Base-by-base conservation (phyloP, 2,329 filamentous ascomycete species). In the Pseudomassariella vexata region DNA sequence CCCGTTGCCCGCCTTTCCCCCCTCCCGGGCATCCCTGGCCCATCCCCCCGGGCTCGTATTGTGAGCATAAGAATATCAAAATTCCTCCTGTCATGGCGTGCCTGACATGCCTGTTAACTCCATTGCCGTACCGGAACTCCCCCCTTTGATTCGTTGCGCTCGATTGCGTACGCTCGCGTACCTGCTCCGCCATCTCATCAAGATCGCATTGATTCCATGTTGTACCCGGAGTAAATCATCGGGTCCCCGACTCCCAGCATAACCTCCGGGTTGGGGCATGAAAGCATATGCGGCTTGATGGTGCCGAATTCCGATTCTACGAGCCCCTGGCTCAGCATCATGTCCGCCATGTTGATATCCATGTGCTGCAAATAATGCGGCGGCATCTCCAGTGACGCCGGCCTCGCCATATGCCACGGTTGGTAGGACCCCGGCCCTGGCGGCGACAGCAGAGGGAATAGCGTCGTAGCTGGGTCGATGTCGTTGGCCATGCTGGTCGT, bases 241-340 rank as follows among this genome's bases (percentile, higher is more conserved):
- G 73, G 71, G 39, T 77, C 73, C 12, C 63, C 66, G 47, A 73
- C 65, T 12, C 71, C 68, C 49, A 76, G 60, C 70, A 76, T 76
- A 6, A 70, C 66, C 26, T 73, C 70, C 1, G 68, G 61, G 32
- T 72, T 70, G 24, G 65, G 55, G 42, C 67, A 68, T 22, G 66
- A 66, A 25, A 76, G 56, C 26, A 70, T 62, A 35, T 74, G 68
- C 9, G 71, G 70, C 57, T 76, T 75, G 42, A 76, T 68, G 17
- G 63, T 68, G 22, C 67, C 65, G 30, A 73, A 73, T 24, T 70
- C 66, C 3, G 63, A 63, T 40, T 73, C 70, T 18, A 73, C 51
- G 3, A 74, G 50, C 3, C 66, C 64, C 37, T 72, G 69, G 32
- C 59, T 66, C 19, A 73, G 53, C 55, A 72, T 55, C 40, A 68